These are phyloP conservation scores for Babesia divergens DNA, from an alignment of 169 alveolate species.

Conservation along the genomic window DNA sequence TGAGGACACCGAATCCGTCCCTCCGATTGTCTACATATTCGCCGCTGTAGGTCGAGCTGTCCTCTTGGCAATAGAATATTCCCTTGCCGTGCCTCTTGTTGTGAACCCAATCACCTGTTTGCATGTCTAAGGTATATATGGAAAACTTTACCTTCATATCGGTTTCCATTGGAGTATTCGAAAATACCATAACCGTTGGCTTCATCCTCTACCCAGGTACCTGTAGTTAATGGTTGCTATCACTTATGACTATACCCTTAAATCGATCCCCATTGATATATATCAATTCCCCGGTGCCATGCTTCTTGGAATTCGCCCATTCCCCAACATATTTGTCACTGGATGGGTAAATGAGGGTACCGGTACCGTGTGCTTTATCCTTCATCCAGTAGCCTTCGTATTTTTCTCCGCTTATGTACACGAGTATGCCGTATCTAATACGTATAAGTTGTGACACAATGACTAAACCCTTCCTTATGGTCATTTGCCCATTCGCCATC, in stretches of 20 bases:
- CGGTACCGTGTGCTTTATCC: slow-evolving; percentile 91
- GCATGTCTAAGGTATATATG: neutral
- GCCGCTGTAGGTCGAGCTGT: slow-evolving; percentile 85
- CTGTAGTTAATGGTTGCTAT: slow-evolving; percentile 29
- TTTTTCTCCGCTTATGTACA: slow-evolving; percentile 87
- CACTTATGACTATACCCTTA: slow-evolving; percentile 56
- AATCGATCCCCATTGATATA: slow-evolving; percentile 89
- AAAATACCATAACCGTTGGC: slow-evolving; percentile 93
- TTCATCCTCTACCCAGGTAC: slow-evolving; percentile 92
- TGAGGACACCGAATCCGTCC: slow-evolving; percentile 86
- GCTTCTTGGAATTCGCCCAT: slow-evolving; percentile 89
- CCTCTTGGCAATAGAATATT: slow-evolving; percentile 86
- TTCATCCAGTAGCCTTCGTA: slow-evolving; percentile 92
- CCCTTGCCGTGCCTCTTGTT: slow-evolving; percentile 89
- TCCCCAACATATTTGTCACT: slow-evolving; percentile 93
- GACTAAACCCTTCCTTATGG: slow-evolving; percentile 88
- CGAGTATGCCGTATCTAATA: slow-evolving; percentile 77
- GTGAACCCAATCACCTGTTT: slow-evolving; percentile 86
- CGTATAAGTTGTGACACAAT: neutral
- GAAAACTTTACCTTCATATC: slow-evolving; percentile 70
- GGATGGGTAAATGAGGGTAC: slow-evolving; percentile 84
- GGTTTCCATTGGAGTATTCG: slow-evolving; percentile 89
- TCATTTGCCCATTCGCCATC: slow-evolving; percentile 95
- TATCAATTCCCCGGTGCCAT: slow-evolving; percentile 92
- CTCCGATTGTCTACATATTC: slow-evolving; percentile 83